Evolutionary conservation across 2,329 filamentous ascomycete genomes (phyloP).

Genomic region (Trichocomaceae sp.): DNA sequence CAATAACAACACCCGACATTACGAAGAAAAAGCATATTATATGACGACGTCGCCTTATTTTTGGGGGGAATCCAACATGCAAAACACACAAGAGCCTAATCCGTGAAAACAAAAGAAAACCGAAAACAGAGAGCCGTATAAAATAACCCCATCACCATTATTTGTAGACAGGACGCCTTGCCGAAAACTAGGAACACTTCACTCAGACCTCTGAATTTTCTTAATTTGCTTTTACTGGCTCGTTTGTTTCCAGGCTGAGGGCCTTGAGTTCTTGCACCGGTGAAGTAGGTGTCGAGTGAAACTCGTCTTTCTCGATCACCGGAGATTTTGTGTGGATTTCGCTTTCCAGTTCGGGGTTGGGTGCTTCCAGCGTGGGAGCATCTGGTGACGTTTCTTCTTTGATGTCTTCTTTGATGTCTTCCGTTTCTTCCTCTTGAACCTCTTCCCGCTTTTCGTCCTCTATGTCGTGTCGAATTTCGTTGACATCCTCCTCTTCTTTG

Average conservation of each 20-base stretch:
- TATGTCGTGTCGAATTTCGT: constrained; percentile 18
- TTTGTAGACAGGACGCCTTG: not conserved
- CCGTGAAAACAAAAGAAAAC: not conserved
- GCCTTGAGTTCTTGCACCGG: constrained; percentile 19
- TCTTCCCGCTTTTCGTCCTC: not conserved
- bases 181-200: not conserved
- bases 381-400: not conserved
- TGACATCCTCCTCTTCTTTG: constrained; percentile 2
- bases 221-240: not conserved
- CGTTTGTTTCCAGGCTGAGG: constrained; percentile 18
- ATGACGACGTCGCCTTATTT: not conserved
- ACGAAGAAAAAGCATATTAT: not conserved
- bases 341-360: constrained; percentile 16
- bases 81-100: not conserved
- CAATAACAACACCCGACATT: not conserved
- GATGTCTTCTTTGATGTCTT: not conserved
- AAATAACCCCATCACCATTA: not conserved
- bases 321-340: constrained; percentile 14
- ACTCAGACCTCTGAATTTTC: not conserved
- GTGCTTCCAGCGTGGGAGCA: not conserved
- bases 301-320: constrained; percentile 31
- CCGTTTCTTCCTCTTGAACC: not conserved
- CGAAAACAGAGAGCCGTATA: not conserved
- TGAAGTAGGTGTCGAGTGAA: constrained; percentile 35
- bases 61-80: constrained; percentile 5